Percentiles rank a stretch among this genome's conserved stretches.
phyloP scores from a whole-genome alignment of 805 yeast species.

The Starmera dryadoides region DNA sequence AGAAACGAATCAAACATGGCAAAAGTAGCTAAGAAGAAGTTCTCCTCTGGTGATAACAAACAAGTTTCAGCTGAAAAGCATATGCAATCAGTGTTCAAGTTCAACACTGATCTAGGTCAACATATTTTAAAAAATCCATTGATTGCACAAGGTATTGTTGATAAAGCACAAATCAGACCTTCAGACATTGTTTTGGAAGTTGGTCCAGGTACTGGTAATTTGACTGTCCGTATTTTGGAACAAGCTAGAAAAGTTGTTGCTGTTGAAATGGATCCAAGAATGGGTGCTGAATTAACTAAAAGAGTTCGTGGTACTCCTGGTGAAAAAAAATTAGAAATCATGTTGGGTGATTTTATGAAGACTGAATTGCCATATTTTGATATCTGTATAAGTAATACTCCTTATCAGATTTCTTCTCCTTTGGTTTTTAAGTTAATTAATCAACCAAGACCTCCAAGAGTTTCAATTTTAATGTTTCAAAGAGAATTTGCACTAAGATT shows the following conservation, averaged over 20 bases:
- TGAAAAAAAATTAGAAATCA: constrained; percentile 83
- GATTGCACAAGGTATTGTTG: constrained; percentile 97
- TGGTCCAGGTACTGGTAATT: constrained; percentile 98
- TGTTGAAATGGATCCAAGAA: constrained; percentile 98
- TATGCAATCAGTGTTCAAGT: constrained; percentile 82
- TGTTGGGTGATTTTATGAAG: constrained; percentile 94
- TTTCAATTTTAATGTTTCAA: constrained; percentile 94
- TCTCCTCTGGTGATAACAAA: constrained; percentile 39
- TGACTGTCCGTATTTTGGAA: constrained; percentile 87
- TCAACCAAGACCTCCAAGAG: constrained; percentile 91
- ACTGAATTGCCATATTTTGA: constrained; percentile 92
- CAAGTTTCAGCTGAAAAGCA: constrained; percentile 67
- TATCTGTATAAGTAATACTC: constrained; percentile 94
- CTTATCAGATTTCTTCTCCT: constrained; percentile 96
- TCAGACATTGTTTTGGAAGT: constrained; percentile 92
- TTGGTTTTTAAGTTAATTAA: constrained; percentile 86
- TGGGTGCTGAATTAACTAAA: constrained; percentile 98
- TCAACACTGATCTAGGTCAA: constrained; percentile 95
- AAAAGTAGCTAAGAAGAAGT: constrained; percentile 49
- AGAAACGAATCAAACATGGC: not conserved
- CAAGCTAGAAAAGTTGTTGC: constrained; percentile 93
- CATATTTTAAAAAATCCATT: constrained; percentile 94
- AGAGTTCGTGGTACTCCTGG: constrained; percentile 96
- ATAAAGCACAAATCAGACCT: constrained; percentile 88
- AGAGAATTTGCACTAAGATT: constrained; percentile 92